Conservation (phyloP, 164 flowering plant species). For the Stephania cephalantha region DNA sequence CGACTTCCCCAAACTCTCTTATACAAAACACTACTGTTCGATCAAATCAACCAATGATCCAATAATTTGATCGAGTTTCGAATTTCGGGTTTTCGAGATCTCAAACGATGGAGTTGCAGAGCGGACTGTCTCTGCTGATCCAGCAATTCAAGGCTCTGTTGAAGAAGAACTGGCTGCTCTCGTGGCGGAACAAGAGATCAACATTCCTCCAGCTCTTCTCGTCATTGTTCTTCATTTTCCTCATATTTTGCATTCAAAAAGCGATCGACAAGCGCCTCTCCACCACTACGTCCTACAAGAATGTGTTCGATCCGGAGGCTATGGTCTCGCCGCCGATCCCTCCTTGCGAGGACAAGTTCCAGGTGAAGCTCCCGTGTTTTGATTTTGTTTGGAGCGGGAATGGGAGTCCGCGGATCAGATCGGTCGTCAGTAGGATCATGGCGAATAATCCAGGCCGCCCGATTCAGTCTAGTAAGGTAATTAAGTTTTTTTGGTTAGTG, state of each 20-base stretch:
- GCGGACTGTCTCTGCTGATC: slow-evolving; percentile 43
- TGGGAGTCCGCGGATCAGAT: slow-evolving; percentile 27
- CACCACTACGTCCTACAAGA: slow-evolving; percentile 34
- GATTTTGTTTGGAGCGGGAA: slow-evolving; percentile 94
- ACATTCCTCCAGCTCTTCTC: slow-evolving; percentile 71
- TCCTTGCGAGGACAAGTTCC: slow-evolving; percentile 79
- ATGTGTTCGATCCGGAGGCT: slow-evolving; percentile 46
- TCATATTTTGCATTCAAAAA: slow-evolving; percentile 66
- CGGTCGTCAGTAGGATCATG: slow-evolving; percentile 55
- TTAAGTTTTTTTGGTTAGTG: background rate
- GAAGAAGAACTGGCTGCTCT: slow-evolving; percentile 58
- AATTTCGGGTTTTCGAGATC: background rate
- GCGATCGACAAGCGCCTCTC: slow-evolving; percentile 41
- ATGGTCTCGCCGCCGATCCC: slow-evolving; percentile 55
- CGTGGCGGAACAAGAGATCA: slow-evolving; percentile 68
- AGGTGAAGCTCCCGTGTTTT: slow-evolving; percentile 53
- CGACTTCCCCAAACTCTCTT: background rate
- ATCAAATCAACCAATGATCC: too few relatives aligned
- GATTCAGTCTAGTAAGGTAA: slow-evolving; percentile 66
- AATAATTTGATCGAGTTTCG: background rate
- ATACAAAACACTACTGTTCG: too few relatives aligned
- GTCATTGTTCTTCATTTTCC: slow-evolving; percentile 79
- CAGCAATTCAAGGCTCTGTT: slow-evolving; percentile 70
- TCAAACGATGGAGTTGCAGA: slow-evolving; percentile 29
- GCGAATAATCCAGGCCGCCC: slow-evolving; percentile 77